Evolutionary conservation across 164 flowering plant genomes (phyloP).

Genomic region (Cinnamomum micranthum): DNA sequence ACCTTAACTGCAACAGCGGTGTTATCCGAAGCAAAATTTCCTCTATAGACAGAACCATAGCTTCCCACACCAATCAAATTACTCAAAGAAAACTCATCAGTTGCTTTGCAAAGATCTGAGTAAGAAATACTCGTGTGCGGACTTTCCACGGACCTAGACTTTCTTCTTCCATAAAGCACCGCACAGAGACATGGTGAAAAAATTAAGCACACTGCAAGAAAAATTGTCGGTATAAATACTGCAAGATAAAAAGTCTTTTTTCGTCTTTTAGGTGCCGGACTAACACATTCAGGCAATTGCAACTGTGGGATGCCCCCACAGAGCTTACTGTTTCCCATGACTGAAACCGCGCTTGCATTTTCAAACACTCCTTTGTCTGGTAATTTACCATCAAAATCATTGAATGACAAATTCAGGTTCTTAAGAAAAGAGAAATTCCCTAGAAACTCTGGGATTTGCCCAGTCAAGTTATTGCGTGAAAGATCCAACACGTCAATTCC

Average conservation of each 20-base stretch:
- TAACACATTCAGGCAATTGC: not conserved
- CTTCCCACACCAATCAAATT: slow-evolving; percentile 18
- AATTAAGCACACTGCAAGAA: not conserved
- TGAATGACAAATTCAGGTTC: slow-evolving; percentile 33
- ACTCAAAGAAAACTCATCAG: slow-evolving; percentile 1
- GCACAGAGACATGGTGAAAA: not conserved
- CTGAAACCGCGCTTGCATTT: slow-evolving; percentile 5
- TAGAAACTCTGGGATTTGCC: slow-evolving; percentile 12
- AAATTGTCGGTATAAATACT: not conserved
- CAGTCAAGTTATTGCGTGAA: slow-evolving; percentile 15
- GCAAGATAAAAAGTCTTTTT: not conserved
- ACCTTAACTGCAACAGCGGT: slow-evolving; percentile 13
- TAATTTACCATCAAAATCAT: slow-evolving; percentile 14
- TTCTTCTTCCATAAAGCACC: not conserved
- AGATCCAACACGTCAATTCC: slow-evolving; percentile 14
- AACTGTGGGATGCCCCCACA: not conserved
- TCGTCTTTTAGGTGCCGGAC: not conserved
- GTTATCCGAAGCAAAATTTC: not conserved
- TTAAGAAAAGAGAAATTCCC: not conserved
- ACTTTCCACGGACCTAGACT: not conserved
- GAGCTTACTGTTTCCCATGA: not conserved
- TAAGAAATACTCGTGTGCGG: slow-evolving; percentile 5
- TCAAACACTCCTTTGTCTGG: slow-evolving; percentile 1
- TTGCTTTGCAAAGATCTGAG: slow-evolving; percentile 14
- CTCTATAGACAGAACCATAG: slow-evolving; percentile 19